Percentiles rank a stretch among this genome's conserved stretches.
These are phyloP conservation scores for Cercospora janseana DNA, from an alignment of 2,329 filamentous ascomycete species.

Conservation along the genomic window DNA sequence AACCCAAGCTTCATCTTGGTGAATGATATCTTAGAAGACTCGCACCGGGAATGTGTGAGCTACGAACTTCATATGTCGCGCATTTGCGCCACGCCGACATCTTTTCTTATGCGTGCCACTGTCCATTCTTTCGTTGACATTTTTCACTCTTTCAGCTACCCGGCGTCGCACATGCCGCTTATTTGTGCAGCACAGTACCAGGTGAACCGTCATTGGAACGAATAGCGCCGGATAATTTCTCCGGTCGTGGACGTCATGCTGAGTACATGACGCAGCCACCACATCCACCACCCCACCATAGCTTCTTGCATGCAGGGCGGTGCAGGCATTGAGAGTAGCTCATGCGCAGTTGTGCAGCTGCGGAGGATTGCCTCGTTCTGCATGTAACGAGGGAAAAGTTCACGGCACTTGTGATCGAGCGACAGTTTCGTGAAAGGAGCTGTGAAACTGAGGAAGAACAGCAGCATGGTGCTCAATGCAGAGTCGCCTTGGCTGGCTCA, in stretches of 20 bases:
- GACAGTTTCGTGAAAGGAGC: too few relatives aligned
- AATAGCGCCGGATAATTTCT: slow-evolving; percentile 7
- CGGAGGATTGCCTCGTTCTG: too few relatives aligned
- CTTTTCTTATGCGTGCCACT: background rate
- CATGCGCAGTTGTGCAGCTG: too few relatives aligned
- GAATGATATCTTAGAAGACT: background rate
- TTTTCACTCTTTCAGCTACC: too few relatives aligned
- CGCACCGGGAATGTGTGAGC: slow-evolving; percentile 2
- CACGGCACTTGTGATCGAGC: too few relatives aligned
- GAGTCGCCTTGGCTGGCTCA: slow-evolving; percentile 42
- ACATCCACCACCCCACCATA: background rate
- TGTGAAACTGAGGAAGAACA: too few relatives aligned
- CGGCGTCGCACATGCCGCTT: too few relatives aligned
- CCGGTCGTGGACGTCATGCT: slow-evolving; percentile 13
- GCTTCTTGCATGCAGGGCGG: background rate
- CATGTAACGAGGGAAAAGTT: too few relatives aligned
- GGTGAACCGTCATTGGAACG: background rate
- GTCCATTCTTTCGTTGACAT: background rate
- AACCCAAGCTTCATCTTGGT: background rate
- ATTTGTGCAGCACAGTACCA: too few relatives aligned
- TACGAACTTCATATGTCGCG: background rate
- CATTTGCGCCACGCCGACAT: background rate
- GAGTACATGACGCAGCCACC: slow-evolving; percentile 7
- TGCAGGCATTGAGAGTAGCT: too few relatives aligned
- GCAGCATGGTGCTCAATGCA: slow-evolving; percentile 37